Base-by-base conservation (phyloP, 495 filamentous ascomycete genomes). In the Pyrenula massariospora region DNA sequence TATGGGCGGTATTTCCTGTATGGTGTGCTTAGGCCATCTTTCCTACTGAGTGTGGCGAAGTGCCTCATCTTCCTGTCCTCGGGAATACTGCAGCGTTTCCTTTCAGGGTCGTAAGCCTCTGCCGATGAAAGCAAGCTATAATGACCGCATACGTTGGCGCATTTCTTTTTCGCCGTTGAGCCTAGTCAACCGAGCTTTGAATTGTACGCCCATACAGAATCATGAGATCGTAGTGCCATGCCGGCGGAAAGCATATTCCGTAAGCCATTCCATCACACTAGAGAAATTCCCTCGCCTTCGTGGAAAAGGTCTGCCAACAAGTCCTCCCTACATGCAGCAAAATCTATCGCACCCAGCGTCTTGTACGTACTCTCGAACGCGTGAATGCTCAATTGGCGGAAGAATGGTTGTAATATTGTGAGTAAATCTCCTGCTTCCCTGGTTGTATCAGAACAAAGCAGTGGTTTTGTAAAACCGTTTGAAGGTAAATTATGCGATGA, bases 321-420 rank as follows among this genome's bases (percentile, higher is more conserved):
- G 58, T 78, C 77, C 61, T 81, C 76, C 56, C 77, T 77, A 63
- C 86, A 92, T n/a, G 75, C 77, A 52, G 81, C 80, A 63, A 78
- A 65, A 70, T 94, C 91, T 8, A 24, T 20, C 25, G 85, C 73
- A 54, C 67, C 69, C 53, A 80, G 81, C 85, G 95, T 94, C 21
- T 83, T 80, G 65, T 97, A 98, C 49, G 87, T 94, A 23, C 83
- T 84, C 71, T 97, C 94, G 69, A 94, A 98, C 8, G 87, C 85
- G 65, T 84, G 87, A 54, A 97, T 95, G 62, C 90, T 95, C 57
- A 98, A 71, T 59, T 91, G 86, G 48, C 85, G 85, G 61, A 97
- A 89, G 74, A 95, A 97, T 0, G 94, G 93, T 60, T 85, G 77
- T 57, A 97, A 67, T 31, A 96, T 79, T 62, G 85, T 81, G 54